phyloP scores from a whole-genome alignment of 106 monocot species.

The Acorus calamus region DNA sequence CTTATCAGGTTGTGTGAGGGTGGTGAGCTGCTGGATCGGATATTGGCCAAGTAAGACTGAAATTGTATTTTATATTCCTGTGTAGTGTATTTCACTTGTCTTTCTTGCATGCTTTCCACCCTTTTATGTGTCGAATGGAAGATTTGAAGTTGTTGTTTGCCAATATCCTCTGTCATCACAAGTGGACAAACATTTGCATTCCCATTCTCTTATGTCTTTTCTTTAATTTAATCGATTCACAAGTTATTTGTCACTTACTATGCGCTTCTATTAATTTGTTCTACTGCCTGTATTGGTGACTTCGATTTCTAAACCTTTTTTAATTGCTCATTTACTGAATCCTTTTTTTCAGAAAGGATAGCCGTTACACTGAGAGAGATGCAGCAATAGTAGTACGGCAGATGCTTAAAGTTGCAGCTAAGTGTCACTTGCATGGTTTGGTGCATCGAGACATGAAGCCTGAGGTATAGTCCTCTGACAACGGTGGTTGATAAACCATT shows the following conservation, averaged over 20 bases:
- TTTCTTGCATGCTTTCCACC: neutral
- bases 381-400: constrained; percentile 81
- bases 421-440: constrained; percentile 90
- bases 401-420: constrained; percentile 94
- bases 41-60: constrained; percentile 88
- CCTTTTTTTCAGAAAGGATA: constrained; percentile 61
- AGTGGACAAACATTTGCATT: neutral
- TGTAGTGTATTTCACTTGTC: neutral
- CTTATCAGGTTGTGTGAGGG: constrained; percentile 81
- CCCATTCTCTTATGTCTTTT: neutral
- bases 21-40: constrained; percentile 85
- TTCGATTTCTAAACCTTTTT: no score
- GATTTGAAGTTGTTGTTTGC: neutral
- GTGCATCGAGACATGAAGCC: constrained; percentile 98
- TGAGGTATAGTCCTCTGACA: constrained; percentile 39
- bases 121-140: no score
- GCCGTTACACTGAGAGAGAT: constrained; percentile 92
- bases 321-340: neutral
- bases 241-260: no score
- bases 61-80: constrained; percentile 4
- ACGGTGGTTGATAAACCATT: no score
- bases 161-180: neutral
- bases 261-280: no score
- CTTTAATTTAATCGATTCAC: no score
- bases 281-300: no score